phyloP scores from a whole-genome alignment of 495 filamentous ascomycete genomes.

The Penicillium simplicissimum region DNA sequence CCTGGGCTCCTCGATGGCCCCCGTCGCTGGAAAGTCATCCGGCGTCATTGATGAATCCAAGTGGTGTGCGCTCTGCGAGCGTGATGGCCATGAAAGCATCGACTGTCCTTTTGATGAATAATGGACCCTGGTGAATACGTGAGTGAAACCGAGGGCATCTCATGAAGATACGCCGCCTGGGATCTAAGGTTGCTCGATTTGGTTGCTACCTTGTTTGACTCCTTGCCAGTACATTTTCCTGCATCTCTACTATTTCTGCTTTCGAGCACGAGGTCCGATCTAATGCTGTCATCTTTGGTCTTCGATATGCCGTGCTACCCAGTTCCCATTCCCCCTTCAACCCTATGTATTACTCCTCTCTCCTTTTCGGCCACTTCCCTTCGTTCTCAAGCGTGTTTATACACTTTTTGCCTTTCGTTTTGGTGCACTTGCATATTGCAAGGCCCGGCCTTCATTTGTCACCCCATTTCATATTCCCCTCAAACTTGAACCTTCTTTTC shows the following conservation, averaged over 20 bases:
- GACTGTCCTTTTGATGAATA: conserved; percentile 93
- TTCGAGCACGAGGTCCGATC: conserved; percentile 11
- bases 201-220: conserved; percentile 9
- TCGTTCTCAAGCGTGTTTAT: conserved; percentile 12
- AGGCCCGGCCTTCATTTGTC: conserved; percentile 10
- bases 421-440: not conserved
- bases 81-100: conserved; percentile 93
- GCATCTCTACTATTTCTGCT: conserved; percentile 4
- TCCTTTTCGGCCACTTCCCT: conserved; percentile 15
- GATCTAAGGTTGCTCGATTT: not conserved
- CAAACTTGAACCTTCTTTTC: not conserved
- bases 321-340: conserved; percentile 11
- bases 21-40: conserved; percentile 76
- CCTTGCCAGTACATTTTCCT: conserved; percentile 23
- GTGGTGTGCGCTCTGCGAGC: conserved; percentile 97
- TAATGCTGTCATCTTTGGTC: conserved; percentile 6
- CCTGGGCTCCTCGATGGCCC: conserved; percentile 40
- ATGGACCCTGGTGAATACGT: conserved; percentile 39
- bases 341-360: conserved; percentile 23
- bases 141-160: conserved; percentile 11
- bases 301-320: not conserved
- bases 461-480: conserved; percentile 5
- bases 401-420: conserved; percentile 9
- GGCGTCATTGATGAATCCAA: conserved; percentile 77
- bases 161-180: conserved; percentile 11